Evolutionary conservation across 441 rosid genomes (phyloP), one percentile per base, ranked within the genome.

Genomic region (Raphanus hybrid): DNA sequence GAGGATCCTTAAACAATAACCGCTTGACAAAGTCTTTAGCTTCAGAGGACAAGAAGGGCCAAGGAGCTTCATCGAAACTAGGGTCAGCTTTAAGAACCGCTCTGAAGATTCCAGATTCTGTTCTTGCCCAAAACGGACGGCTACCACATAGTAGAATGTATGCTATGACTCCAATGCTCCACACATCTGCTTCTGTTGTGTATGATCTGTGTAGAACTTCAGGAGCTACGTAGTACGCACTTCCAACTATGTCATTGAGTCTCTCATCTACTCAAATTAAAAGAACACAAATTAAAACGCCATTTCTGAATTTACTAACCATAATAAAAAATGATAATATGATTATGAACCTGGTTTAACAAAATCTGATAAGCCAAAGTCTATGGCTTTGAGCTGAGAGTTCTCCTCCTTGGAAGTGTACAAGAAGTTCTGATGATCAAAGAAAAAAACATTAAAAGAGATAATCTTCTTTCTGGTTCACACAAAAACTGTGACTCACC

Each of bases 61-160:
- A 96, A 54, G 99, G 96, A 32, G 82, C 83, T 70, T 90, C 94
- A 70, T 88, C 87, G 26, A 93, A 96, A 82, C 86, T 84, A 3
- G 96, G 99, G 71, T 87, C 93, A 67, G 92, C 90, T 85, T 91
- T 96, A 83, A 93, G 85, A 79, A 96, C 98, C 3, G 97, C 86
- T 67, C 93, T 89, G 66, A 96, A 96, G 66, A 96, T 88, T 69
- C 97, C 98, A 4, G 98, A 92, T 82, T 96, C 99, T 0, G 94
- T 93, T 71, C 90, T 83, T 12, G 98, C 98, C 98, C 97, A 96
- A 80, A 96, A 93, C 52, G 99, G 99, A 75, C 98, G 94, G 73
- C 95, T 87, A 45, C 97, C 98, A 43, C 97, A 84, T 70, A 96
- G 78, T 20, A 96, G 89, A 80, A 93, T 96, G 81, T 93, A 96